Percentiles rank a stretch among this genome's conserved stretches.
phyloP scores from a whole-genome alignment of 352 stramenopile species.

The Globisporangium spiculum region DNA sequence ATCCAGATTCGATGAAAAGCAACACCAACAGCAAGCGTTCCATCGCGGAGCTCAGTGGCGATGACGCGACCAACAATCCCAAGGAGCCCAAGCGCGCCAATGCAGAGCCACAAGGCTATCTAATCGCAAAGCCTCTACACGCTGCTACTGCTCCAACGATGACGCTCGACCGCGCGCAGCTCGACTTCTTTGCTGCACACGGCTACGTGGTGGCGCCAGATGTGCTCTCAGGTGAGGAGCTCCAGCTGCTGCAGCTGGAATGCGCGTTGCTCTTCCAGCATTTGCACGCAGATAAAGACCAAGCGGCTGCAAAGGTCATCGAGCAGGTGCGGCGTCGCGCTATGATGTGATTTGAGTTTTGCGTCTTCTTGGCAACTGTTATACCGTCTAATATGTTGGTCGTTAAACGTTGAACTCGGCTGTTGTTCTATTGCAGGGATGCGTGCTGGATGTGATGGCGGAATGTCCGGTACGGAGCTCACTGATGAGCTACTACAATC shows the following conservation, averaged over 20 bases:
- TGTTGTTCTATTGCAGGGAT: constrained; percentile 25
- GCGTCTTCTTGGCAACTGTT: neutral
- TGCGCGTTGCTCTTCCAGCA: constrained; percentile 26
- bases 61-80: neutral
- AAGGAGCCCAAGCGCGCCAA: neutral
- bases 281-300: constrained; percentile 9
- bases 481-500: neutral
- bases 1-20: neutral
- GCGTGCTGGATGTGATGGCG: constrained; percentile 61
- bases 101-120: neutral
- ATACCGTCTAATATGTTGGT: neutral
- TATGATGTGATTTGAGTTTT: neutral
- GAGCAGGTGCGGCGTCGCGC: constrained; percentile 19
- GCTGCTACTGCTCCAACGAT: neutral
- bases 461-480: constrained; percentile 35
- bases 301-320: constrained; percentile 20
- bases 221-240: constrained; percentile 37
- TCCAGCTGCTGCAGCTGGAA: constrained; percentile 37
- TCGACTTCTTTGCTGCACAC: constrained; percentile 12
- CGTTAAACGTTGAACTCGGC: too few species aligned
- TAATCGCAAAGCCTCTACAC: neutral
- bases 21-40: neutral
- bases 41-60: neutral
- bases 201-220: constrained; percentile 29
- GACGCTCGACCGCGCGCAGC: neutral